A percentile compares a stretch with the other conserved stretches of the same genome.
phyloP scores from a whole-genome alignment of 1,284 basidiomycete species.

The Ceratobasidium sp. region DNA sequence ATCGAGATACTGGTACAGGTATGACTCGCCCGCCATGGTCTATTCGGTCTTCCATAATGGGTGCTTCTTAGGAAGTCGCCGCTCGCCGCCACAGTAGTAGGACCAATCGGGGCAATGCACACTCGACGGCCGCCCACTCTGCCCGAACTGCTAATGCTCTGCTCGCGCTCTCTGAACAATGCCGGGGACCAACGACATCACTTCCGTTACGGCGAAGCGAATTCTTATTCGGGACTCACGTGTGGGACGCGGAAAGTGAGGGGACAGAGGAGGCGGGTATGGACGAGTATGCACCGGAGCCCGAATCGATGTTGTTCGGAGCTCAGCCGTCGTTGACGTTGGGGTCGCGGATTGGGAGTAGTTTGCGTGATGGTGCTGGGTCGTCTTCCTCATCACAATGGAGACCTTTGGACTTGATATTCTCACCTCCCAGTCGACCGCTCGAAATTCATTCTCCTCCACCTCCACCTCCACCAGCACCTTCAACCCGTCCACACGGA shows the following conservation, averaged over 20 bases:
- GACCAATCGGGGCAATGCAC: constrained; percentile 20
- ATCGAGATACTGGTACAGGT: constrained; percentile 38
- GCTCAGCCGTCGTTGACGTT: constrained; percentile 19
- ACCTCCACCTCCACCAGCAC: constrained; percentile 31
- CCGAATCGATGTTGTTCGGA: constrained; percentile 10
- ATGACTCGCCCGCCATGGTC: neutral
- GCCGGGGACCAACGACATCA: constrained; percentile 18
- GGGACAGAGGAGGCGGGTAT: constrained; percentile 34
- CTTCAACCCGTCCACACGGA: constrained; percentile 27
- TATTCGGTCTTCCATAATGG: neutral
- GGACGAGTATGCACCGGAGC: constrained; percentile 23
- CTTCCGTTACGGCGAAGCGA: constrained; percentile 18
- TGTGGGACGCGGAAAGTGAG: constrained; percentile 31
- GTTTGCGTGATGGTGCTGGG: constrained; percentile 31
- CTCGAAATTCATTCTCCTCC: constrained; percentile 28
- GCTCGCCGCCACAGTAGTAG: constrained; percentile 30
- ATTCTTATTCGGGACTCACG: constrained; percentile 18
- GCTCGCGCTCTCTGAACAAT: constrained; percentile 27
- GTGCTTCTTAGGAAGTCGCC: constrained; percentile 24
- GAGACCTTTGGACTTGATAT: constrained; percentile 31
- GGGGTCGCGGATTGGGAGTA: constrained; percentile 34
- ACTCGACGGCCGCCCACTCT: constrained; percentile 12
- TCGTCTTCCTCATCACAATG: constrained; percentile 11
- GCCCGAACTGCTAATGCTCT: constrained; percentile 36
- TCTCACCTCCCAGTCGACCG: constrained; percentile 14